These are phyloP conservation scores for Puccinia triticina DNA, from an alignment of 1,284 basidiomycete species.

Conservation along the genomic window DNA sequence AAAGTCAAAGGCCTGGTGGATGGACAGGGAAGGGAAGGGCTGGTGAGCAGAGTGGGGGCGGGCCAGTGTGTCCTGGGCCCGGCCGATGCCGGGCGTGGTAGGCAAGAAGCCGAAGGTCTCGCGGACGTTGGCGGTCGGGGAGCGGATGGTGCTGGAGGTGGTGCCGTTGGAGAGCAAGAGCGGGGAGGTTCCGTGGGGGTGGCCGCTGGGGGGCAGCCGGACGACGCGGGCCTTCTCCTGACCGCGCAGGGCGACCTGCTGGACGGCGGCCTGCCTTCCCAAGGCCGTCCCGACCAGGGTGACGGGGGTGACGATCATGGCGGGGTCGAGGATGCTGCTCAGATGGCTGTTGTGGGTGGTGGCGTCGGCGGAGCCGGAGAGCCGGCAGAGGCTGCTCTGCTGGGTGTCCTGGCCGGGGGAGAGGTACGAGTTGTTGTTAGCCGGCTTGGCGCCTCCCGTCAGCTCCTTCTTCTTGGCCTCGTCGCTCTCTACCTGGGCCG, in stretches of 20 bases:
- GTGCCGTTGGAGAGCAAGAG: neutral
- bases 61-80: too few relatives aligned
- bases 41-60: neutral
- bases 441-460: too few relatives aligned
- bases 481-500: neutral
- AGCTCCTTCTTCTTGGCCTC: too few relatives aligned
- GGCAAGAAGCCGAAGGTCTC: constrained; percentile 8
- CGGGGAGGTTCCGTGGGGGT: neutral
- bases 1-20: neutral
- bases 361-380: constrained; percentile 15
- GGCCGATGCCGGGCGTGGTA: neutral
- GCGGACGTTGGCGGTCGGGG: neutral
- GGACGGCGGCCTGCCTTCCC: constrained; percentile 43
- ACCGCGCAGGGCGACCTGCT: constrained; percentile 43
- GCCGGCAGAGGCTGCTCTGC: neutral
- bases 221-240: constrained; percentile 47
- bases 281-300: constrained; percentile 44
- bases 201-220: constrained; percentile 2
- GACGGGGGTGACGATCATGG: constrained; percentile 49
- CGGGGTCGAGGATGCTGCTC: constrained; percentile 45
- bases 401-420: neutral
- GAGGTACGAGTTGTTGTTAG: neutral
- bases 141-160: neutral
- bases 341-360: constrained; percentile 48
- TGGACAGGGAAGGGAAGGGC: neutral